Evolutionary conservation across 495 filamentous ascomycete species (phyloP), one percentile per base, ranked within the genome.

Genomic region (Penicillium tannophilum): DNA sequence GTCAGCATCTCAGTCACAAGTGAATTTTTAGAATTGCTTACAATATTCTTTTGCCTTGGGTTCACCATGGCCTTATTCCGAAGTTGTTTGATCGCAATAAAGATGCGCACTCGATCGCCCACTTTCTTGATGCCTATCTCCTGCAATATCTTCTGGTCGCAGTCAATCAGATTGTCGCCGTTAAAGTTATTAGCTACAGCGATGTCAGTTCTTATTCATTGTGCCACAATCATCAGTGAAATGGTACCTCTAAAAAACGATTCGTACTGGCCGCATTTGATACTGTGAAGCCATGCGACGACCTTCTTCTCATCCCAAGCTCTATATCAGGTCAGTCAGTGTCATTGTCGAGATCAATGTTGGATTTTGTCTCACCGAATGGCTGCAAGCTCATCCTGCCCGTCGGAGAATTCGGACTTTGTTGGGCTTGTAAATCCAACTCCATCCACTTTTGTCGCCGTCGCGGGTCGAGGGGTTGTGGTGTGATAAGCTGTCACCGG

Each of bases 61-160:
- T 90, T 91, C 55, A 90, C 86, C 66, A 90, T 90, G 5, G 92
- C 86, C 68, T 88, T 92, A 57, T 88, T 92, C 57, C 94, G 81
- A 28, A 99, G 84, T 65, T 93, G 88, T 79, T 98, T 98, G 65
- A 97, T 97, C 62, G 85, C 90, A 66, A 90, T 84, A 72, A 91
- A 93, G 49, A 99, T 88, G 59, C 94, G 88, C n/a, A 99, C 92
- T 36, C 95, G 86, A 74, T 99, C 95, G 49, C 94, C 94, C 55
- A 99, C 89, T 74, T 97, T 99, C 62, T 97, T 96, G 61, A 99
- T 91, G 26, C 94, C 94, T 85, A 99, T 93, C 67, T 99, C 94
- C 74, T 98, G 95, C 56, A 99, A 82, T 47, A 94, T 91, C 52
- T 89, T 87, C 77, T 97, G 95, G 70, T 99, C 94, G 73, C 96